phyloP scores from a whole-genome alignment of 1,284 basidiomycete genomes.

The Austroboletus rostrupii region DNA sequence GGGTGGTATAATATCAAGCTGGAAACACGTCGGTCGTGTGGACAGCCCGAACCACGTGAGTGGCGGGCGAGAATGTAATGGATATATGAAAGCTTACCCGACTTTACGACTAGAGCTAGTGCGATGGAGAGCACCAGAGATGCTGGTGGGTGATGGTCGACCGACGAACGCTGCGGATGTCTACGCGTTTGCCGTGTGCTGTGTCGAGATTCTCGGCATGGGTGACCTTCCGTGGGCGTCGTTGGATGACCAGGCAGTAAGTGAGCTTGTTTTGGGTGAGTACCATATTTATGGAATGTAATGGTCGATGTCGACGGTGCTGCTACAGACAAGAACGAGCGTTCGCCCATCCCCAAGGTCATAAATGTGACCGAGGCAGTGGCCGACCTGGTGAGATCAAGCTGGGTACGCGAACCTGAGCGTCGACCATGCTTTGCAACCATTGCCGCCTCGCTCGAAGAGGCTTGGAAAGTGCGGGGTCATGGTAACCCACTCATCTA shows the following conservation, averaged over 20 bases:
- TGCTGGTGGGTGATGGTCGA: slow-evolving; percentile 59
- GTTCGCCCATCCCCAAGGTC: slow-evolving; percentile 44
- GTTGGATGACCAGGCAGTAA: slow-evolving; percentile 56
- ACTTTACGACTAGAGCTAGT: slow-evolving; percentile 49
- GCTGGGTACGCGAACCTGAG: slow-evolving; percentile 48
- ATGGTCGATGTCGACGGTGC: not conserved
- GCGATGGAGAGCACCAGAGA: slow-evolving; percentile 73
- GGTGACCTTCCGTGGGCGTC: slow-evolving; percentile 60
- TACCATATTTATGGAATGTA: not conserved
- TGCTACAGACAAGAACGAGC: slow-evolving; percentile 49
- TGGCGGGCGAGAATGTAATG: slow-evolving; percentile 6
- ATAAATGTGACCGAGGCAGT: slow-evolving; percentile 22
- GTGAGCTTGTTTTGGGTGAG: slow-evolving; percentile 59
- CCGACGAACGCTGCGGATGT: slow-evolving; percentile 65
- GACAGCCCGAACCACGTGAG: slow-evolving; percentile 51
- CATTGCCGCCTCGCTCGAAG: slow-evolving; percentile 40
- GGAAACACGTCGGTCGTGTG: slow-evolving; percentile 60
- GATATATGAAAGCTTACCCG: not conserved
- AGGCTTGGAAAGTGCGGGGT: slow-evolving; percentile 19
- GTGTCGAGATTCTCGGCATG: slow-evolving; percentile 64
- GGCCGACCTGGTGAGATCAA: slow-evolving; percentile 40
- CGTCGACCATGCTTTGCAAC: slow-evolving; percentile 46
- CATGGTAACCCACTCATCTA: not conserved
- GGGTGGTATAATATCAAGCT: slow-evolving; percentile 75
- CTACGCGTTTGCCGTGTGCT: slow-evolving; percentile 71